Evolutionary conservation across 2,329 filamentous ascomycete species (phyloP), one percentile per base, ranked within the genome.

Genomic region (Penicillium psychrosexuale): DNA sequence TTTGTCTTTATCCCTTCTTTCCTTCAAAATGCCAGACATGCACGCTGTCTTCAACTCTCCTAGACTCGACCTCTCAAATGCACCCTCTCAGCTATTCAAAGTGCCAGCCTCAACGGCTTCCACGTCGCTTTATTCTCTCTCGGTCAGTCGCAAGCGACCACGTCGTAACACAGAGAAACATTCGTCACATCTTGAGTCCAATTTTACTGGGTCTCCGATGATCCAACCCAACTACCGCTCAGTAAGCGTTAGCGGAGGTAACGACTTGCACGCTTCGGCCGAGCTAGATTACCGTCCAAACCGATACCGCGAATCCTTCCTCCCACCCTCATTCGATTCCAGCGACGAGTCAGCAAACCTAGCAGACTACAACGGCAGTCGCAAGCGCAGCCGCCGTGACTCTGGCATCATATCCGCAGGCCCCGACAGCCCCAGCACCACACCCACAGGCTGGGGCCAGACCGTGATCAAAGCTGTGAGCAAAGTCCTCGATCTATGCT

Each of bases 401-500:
- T 67, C 67, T 5, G 61, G 57, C 13, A 59, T 68, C 48, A 60
- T 66, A 24, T 66, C 67, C 5, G 61, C 66, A 27, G 44, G 45
- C 48, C 46, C 56, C 38, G 55, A 65, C 38, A 53, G 57, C 44
- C 33, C 40, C 24, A 56, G 50, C 37, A 57, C 60, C 22, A 59
- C 56, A 12, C 59, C 62, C 28, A 53, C 66, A 28, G 70, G 74
- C 36, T 76, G 76, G 73, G 70, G 75, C 28, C 72, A 67, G 33
- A 66, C 75, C 1, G 72, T 78, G 7, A 71, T 78, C 44, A 73
- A 71, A 31, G 69, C 74, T 5, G 75, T 78, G 3, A 75, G 90
- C 17, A 93, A 87, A 66, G 85, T 96, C 0, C 91, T 90, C 82
- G 84, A 91, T 62, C 94, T 96, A 65, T 96, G 92, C 76, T 89